phyloP scores from a whole-genome alignment of 306 rosid species.

The Gastrolobium bilobum region DNA sequence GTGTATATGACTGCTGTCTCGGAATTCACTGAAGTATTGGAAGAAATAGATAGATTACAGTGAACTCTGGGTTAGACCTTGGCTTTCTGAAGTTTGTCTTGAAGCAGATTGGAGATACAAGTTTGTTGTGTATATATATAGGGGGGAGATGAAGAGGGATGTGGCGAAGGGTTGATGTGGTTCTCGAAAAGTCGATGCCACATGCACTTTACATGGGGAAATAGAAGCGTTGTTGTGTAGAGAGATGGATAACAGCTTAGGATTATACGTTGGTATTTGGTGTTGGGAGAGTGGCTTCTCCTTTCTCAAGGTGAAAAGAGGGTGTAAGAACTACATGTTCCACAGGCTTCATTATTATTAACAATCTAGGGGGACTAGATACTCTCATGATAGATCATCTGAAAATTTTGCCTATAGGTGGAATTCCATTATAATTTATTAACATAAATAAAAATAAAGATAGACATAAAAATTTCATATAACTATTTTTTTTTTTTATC shows the following conservation, averaged over 20 bases:
- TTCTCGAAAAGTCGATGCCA: conserved; percentile 49
- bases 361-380: no score
- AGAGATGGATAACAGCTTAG: conserved; percentile 42
- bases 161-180: neutral
- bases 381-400: no score
- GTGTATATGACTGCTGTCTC: neutral
- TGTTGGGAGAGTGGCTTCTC: neutral
- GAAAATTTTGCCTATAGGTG: no score
- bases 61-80: neutral
- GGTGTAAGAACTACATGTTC: conserved; percentile 46
- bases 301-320: conserved; percentile 16
- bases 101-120: neutral
- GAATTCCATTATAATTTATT: no score
- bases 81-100: neutral
- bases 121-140: conserved; percentile 11
- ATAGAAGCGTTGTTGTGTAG: conserved; percentile 19
- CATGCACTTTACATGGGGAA: neutral
- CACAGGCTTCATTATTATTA: no score
- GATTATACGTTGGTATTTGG: neutral
- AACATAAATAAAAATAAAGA: no score
- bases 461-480: no score
- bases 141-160: neutral
- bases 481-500: no score
- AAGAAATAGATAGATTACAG: neutral
- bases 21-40: neutral